A percentile compares a stretch with the other conserved stretches of the same genome.
Conservation (phyloP, 2,329 filamentous ascomycete genomes). For the Colletotrichum cordylinicola region DNA sequence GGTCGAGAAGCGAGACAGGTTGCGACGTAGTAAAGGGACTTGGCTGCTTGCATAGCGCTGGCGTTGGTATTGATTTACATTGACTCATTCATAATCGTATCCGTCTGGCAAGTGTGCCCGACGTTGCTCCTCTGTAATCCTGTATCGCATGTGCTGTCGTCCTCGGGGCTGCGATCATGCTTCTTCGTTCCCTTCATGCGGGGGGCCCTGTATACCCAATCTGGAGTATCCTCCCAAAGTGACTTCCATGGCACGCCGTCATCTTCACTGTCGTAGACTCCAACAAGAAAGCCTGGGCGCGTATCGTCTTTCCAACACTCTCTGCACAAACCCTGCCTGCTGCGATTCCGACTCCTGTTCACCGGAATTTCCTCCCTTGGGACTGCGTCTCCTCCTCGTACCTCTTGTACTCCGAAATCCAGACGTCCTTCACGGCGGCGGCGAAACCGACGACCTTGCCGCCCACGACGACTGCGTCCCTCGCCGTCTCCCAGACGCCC, state of each 20-base stretch:
- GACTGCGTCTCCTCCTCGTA: slow-evolving; percentile 55
- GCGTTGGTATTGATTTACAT: slow-evolving; percentile 36
- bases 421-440: slow-evolving; percentile 57
- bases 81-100: slow-evolving; percentile 11
- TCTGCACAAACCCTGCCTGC: neutral
- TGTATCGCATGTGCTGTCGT: neutral
- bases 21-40: neutral
- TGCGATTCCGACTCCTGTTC: neutral
- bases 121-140: neutral
- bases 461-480: slow-evolving; percentile 57
- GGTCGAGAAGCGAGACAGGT: neutral
- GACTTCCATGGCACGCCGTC: neutral
- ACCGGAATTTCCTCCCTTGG: slow-evolving; percentile 22
- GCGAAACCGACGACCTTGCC: slow-evolving; percentile 51
- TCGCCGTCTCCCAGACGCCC: slow-evolving; percentile 67
- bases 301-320: neutral
- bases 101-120: neutral
- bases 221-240: neutral
- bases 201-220: neutral
- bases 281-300: neutral
- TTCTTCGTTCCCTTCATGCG: neutral
- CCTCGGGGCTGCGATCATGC: neutral
- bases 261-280: neutral
- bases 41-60: slow-evolving; percentile 46
- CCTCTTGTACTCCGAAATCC: slow-evolving; percentile 61